Evolutionary conservation across 2,329 filamentous ascomycete species (phyloP).

Genomic region (Cylindrodendrum hubeiense): DNA sequence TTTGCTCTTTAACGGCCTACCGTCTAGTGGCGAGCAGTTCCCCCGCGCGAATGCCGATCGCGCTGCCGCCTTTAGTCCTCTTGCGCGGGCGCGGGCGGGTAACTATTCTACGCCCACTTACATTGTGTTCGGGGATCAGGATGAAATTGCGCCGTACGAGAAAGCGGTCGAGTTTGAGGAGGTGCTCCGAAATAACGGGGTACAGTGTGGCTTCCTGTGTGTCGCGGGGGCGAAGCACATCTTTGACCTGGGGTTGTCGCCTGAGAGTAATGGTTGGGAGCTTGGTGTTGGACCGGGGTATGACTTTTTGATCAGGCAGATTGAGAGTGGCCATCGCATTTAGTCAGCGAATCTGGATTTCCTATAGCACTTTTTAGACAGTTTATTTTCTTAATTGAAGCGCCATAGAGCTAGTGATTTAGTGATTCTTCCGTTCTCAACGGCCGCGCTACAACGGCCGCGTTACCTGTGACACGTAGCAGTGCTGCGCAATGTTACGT

Average conservation of each 20-base stretch:
- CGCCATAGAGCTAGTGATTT: too few relatives aligned
- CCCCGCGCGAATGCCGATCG: constrained; percentile 20
- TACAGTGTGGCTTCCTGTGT: constrained; percentile 28
- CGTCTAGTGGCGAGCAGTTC: constrained; percentile 17
- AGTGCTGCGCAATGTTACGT: too few relatives aligned
- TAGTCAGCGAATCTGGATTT: too few relatives aligned
- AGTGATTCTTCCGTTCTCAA: too few relatives aligned
- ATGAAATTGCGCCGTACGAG: constrained; percentile 35
- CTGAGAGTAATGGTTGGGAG: constrained; percentile 33
- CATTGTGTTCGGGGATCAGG: constrained; percentile 34
- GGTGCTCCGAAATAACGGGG: constrained; percentile 1
- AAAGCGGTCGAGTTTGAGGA: constrained; percentile 29
- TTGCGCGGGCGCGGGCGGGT: constrained; percentile 29
- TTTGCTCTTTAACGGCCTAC: constrained; percentile 32
- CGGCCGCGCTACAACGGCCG: too few relatives aligned
- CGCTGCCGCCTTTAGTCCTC: constrained; percentile 31
- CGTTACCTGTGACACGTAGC: too few relatives aligned
- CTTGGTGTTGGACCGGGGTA: constrained; percentile 30
- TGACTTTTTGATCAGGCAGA: constrained; percentile 30
- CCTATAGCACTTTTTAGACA: too few relatives aligned
- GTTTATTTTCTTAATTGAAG: too few relatives aligned
- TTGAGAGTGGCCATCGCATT: too few relatives aligned
- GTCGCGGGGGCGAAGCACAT: constrained; percentile 34
- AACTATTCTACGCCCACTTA: constrained; percentile 35
- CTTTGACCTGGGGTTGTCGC: constrained; percentile 30